phyloP scores from a whole-genome alignment of 345 rosid species.

The Populus simonii region DNA sequence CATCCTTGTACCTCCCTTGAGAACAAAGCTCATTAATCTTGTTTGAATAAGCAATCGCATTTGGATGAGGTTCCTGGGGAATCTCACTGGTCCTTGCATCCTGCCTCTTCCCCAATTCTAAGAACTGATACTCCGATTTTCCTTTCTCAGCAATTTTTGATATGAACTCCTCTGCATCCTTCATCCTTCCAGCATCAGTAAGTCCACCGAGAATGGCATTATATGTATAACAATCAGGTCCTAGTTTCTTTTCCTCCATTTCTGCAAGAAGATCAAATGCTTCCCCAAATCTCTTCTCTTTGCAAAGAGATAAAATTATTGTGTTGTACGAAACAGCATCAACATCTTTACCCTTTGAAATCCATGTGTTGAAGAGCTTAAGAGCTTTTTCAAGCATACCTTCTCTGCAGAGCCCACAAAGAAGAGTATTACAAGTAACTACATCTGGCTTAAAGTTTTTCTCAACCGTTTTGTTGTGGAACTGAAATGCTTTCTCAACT shows the following conservation, averaged over 20 bases:
- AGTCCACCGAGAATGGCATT: slow-evolving; percentile 51
- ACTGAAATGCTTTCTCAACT: slow-evolving; percentile 78
- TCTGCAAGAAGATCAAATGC: slow-evolving; percentile 63
- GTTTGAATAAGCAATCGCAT: slow-evolving; percentile 47
- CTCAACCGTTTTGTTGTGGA: slow-evolving; percentile 64
- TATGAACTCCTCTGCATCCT: slow-evolving; percentile 58
- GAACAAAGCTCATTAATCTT: slow-evolving; percentile 64
- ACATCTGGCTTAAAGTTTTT: slow-evolving; percentile 67
- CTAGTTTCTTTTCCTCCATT: slow-evolving; percentile 60
- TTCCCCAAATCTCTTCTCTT: slow-evolving; percentile 61
- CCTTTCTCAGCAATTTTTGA: slow-evolving; percentile 45
- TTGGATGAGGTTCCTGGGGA: slow-evolving; percentile 32
- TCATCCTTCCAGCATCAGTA: slow-evolving; percentile 46
- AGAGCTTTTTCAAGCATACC: slow-evolving; percentile 82
- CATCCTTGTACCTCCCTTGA: slow-evolving; percentile 57
- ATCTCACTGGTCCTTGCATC: slow-evolving; percentile 19
- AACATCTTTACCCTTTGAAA: slow-evolving; percentile 47
- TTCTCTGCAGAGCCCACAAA: slow-evolving; percentile 65
- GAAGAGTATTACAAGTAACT: slow-evolving; percentile 70
- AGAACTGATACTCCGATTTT: slow-evolving; percentile 32
- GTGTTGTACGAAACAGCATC: slow-evolving; percentile 79
- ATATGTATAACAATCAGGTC: slow-evolving; percentile 67
- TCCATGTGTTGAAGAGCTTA: slow-evolving; percentile 64
- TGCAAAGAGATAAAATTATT: slow-evolving; percentile 65
- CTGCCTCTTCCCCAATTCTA: slow-evolving; percentile 23